Evolutionary conservation across 1,284 basidiomycete species (phyloP).

Genomic region (Wallemia ichthyophaga): DNA sequence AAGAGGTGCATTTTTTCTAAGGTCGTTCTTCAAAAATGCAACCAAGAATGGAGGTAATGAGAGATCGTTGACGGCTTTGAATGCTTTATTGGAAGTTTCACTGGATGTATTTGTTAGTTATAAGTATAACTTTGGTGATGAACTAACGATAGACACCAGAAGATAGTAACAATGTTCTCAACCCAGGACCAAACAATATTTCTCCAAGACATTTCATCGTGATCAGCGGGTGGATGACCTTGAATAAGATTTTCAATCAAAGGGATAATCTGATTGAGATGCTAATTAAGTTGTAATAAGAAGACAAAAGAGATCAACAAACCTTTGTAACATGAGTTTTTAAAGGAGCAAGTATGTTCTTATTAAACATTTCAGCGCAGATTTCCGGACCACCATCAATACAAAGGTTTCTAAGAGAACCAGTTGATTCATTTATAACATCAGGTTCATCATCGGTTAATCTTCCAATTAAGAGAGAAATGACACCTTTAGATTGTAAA

Average conservation of each 20-base stretch:
- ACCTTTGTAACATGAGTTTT: slow-evolving; percentile 44
- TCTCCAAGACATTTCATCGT: slow-evolving; percentile 27
- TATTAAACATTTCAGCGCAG: slow-evolving; percentile 87
- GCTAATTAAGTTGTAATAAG: background rate
- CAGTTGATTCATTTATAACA: slow-evolving; percentile 54
- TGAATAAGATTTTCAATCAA: slow-evolving; percentile 32
- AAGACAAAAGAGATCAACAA: too few relatives aligned
- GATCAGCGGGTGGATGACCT: slow-evolving; percentile 21
- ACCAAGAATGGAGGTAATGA: slow-evolving; percentile 45
- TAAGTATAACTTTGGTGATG: slow-evolving; percentile 2
- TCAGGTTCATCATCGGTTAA: slow-evolving; percentile 59
- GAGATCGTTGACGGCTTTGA: slow-evolving; percentile 53
- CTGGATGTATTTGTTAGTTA: slow-evolving; percentile 23
- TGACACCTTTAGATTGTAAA: slow-evolving; percentile 65
- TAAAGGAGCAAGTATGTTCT: slow-evolving; percentile 50
- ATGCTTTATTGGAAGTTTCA: slow-evolving; percentile 68
- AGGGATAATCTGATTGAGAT: slow-evolving; percentile 27
- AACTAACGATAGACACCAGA: slow-evolving; percentile 77
- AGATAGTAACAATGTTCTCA: slow-evolving; percentile 60
- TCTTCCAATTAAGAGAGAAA: slow-evolving; percentile 51
- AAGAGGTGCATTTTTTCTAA: background rate
- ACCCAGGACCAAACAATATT: slow-evolving; percentile 55
- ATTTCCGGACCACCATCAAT: slow-evolving; percentile 80
- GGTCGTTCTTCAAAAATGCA: slow-evolving; percentile 33
- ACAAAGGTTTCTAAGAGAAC: slow-evolving; percentile 64